phyloP scores from a whole-genome alignment of 345 rosid species.

The Brassica cretica region DNA sequence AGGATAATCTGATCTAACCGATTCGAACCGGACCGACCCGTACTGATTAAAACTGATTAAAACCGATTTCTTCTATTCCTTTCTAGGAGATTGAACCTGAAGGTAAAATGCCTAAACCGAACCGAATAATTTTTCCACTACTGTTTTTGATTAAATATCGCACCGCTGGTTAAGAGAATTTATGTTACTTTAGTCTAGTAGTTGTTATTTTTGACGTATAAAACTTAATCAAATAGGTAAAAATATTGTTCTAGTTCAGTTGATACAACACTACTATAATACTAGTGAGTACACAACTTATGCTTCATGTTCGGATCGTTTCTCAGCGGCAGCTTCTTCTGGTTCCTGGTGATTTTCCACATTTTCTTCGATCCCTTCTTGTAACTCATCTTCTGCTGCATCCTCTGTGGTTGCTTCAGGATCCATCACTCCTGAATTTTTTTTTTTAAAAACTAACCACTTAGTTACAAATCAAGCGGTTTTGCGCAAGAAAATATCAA shows the following conservation, averaged over 20 bases:
- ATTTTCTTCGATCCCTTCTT: conserved; percentile 8
- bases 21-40: too few relatives aligned
- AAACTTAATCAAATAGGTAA: not conserved
- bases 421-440: conserved; percentile 17
- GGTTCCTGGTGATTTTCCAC: conserved; percentile 5
- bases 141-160: not conserved
- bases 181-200: too few relatives aligned
- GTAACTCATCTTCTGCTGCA: conserved; percentile 1
- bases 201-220: too few relatives aligned
- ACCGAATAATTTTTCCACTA: too few relatives aligned
- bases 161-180: not conserved
- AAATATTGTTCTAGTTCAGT: not conserved
- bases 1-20: not conserved
- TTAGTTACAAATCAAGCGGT: conserved; percentile 3
- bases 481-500: not conserved
- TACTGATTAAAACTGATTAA: too few relatives aligned
- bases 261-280: too few relatives aligned
- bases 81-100: too few relatives aligned
- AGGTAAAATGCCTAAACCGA: too few relatives aligned
- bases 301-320: conserved; percentile 12
- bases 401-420: conserved; percentile 29
- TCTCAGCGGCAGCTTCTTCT: conserved; percentile 21
- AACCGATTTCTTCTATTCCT: too few relatives aligned
- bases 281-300: conserved; percentile 6
- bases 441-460: not conserved